Evolutionary conservation across 192 early-diverging fungal species (phyloP).

Genomic region (Piromyces finnis): DNA sequence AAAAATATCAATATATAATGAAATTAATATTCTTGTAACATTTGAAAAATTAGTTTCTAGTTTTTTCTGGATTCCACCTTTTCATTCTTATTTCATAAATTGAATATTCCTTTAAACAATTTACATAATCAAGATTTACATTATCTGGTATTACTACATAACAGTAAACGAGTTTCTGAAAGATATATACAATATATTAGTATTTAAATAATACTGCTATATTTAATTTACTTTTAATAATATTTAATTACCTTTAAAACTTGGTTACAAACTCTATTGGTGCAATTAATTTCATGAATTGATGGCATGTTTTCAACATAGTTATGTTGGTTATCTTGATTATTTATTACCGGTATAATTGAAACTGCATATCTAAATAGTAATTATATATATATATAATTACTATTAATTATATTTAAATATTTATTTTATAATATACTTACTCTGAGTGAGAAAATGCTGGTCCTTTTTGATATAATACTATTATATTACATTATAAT

Average conservation of each 20-base stretch:
- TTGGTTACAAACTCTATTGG: background rate
- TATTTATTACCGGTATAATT: background rate
- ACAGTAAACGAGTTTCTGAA: background rate
- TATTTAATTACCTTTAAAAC: background rate
- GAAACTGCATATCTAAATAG: background rate
- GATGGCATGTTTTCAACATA: background rate
- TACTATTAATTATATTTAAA: too few relatives aligned
- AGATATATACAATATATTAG: too few relatives aligned
- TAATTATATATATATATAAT: too few relatives aligned
- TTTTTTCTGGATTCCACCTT: background rate
- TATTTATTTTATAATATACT: too few relatives aligned
- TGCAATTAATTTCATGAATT: background rate
- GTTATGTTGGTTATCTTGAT: background rate
- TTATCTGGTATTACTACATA: background rate
- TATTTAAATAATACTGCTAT: too few relatives aligned
- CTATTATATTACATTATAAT: too few relatives aligned
- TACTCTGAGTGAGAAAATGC: background rate
- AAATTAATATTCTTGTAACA: too few relatives aligned
- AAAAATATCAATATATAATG: too few relatives aligned
- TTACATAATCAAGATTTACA: background rate
- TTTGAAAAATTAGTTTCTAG: background rate
- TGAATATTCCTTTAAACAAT: background rate
- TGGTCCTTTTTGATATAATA: background rate
- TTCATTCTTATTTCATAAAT: background rate
- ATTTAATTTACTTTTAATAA: too few relatives aligned